Evolutionary conservation across 176 grass and related monocot species (phyloP).

Genomic region (Melocanna baccifera): DNA sequence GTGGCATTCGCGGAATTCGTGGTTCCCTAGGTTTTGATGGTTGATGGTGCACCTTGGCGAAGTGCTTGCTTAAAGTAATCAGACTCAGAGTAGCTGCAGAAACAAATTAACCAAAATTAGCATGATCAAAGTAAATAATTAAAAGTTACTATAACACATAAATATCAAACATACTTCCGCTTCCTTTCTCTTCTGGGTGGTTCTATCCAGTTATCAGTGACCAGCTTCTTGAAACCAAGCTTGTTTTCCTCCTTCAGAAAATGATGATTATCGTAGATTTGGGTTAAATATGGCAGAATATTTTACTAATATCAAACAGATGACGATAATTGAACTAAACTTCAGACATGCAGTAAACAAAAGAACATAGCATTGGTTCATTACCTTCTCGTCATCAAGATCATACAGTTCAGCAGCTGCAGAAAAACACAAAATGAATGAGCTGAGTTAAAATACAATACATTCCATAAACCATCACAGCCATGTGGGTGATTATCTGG

Average conservation of each 20-base stretch:
- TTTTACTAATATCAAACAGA: constrained; percentile 12
- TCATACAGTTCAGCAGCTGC: constrained; percentile 80
- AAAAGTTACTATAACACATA: not conserved
- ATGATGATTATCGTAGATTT: not conserved
- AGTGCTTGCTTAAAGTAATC: constrained; percentile 92
- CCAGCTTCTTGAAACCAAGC: constrained; percentile 74
- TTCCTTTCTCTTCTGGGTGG: constrained; percentile 79
- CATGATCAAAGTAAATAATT: constrained; percentile 1
- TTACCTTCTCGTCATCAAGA: constrained; percentile 82
- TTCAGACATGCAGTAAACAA: constrained; percentile 12
- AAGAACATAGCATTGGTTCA: not conserved
- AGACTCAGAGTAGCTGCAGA: constrained; percentile 66
- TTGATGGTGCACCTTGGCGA: constrained; percentile 66
- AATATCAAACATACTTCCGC: constrained; percentile 54
- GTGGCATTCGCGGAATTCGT: constrained; percentile 74
- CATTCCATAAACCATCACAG: not conserved
- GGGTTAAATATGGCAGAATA: not conserved
- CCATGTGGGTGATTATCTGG: not conserved
- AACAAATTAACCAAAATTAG: constrained; percentile 22
- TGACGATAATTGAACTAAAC: constrained; percentile 4
- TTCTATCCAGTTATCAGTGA: constrained; percentile 77
- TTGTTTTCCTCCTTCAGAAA: constrained; percentile 72
- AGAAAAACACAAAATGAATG: constrained; percentile 35
- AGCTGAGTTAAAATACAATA: constrained; percentile 5
- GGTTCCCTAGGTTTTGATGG: constrained; percentile 72